Base-by-base conservation (phyloP, 768 basidiomycete species). In the Tubosaeta brunneosetosa region DNA sequence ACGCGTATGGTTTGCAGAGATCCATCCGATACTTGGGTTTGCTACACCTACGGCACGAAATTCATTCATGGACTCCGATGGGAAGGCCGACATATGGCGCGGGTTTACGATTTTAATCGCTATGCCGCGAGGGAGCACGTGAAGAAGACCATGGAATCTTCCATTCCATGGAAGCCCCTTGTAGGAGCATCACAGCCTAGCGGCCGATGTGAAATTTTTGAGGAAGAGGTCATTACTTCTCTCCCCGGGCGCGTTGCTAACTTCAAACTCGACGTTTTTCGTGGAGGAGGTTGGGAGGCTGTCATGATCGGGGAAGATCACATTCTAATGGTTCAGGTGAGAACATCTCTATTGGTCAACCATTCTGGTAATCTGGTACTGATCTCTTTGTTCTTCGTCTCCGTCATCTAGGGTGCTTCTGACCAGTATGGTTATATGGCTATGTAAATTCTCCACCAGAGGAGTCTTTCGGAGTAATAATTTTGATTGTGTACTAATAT, bases 221-320 rank as follows among this genome's bases (percentile, higher is more conserved):
- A 14, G 0, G 51, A 46, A n/a, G 52, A 62, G 11, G 59, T 73
- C 14, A 26, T 22, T 4, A 73, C 70, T 13, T 48, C 36, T 33
- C 51, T 69, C 13, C 70, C 69, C n/a, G 66, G 67, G 17, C 65
- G 59, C 50, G 68, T 64, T 16, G 50, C 48, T 27, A 47, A 25
- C 37, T 3, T 67, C 42, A 33, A 47, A 4, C 59, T 67, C 40
- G 27, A 52, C 5, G 41, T 43, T 27, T 49, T 36, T 27, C 53
- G 58, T 8, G n/a, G 43, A 16, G 37, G 56, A 7, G 59, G 58
- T 10, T 70, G 68, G 66, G 62, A 63, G 4, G 63, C 67, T 34
- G 61, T 60, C 25, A 73, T 73, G 73, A 60, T 73, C 12, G 62
- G 68, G 5, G 73, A 74, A 52, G 62, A 74, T 46, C 64, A 65